These are phyloP conservation scores for Amphicarpaea edgeworthii DNA, from an alignment of 306 rosid species.

Conservation along the genomic window DNA sequence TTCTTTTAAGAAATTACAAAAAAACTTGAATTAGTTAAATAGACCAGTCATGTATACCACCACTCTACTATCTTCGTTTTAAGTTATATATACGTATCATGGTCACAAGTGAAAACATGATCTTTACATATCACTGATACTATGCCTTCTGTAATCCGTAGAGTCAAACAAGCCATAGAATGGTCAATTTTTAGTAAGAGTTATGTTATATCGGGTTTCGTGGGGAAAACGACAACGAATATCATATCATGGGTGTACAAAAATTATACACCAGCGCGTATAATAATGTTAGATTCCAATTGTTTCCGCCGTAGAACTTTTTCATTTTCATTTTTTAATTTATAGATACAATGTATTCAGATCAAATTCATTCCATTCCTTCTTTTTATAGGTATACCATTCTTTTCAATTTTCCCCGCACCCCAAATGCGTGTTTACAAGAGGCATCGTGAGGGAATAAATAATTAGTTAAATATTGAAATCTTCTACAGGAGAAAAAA, in stretches of 20 bases:
- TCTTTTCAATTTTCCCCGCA: background rate
- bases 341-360: background rate
- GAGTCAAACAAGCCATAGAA: conserved; percentile 10
- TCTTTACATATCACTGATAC: conserved; percentile 43
- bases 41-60: background rate
- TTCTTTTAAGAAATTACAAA: background rate
- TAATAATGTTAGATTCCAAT: conserved; percentile 35
- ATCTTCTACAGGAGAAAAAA: conserved; percentile 7
- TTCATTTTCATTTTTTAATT: background rate
- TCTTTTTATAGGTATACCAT: no score
- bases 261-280: conserved; percentile 15
- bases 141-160: conserved; percentile 17
- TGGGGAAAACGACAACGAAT: conserved; percentile 16
- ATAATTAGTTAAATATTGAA: conserved; percentile 2
- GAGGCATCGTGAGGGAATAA: background rate
- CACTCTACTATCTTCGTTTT: background rate
- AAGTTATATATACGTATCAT: background rate
- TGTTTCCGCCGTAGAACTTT: background rate
- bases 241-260: conserved; percentile 33
- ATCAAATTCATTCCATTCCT: background rate
- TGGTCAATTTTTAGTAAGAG: conserved; percentile 29
- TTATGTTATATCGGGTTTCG: conserved; percentile 14
- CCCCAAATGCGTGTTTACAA: background rate
- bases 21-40: background rate
- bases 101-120: conserved; percentile 1